phyloP scores from a whole-genome alignment of 306 rosid genomes.

The Malus asiatica region DNA sequence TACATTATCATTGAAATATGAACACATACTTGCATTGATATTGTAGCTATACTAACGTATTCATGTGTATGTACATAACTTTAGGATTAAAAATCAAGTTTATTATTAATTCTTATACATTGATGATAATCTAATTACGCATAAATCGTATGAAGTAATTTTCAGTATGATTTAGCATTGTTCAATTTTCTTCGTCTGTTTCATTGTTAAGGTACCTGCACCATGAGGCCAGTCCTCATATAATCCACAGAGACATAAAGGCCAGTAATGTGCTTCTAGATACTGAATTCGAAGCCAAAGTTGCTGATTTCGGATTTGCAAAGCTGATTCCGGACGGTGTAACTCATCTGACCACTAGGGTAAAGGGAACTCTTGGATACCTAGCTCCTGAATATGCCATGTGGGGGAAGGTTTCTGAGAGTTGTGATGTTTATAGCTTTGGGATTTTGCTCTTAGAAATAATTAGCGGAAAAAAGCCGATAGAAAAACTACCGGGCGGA shows the following conservation, averaged over 20 bases:
- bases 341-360: conserved; percentile 74
- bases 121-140: background rate
- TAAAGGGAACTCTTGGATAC: conserved; percentile 86
- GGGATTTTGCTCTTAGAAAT: conserved; percentile 78
- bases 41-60: background rate
- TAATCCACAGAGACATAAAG: conserved; percentile 82
- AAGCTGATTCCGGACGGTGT: conserved; percentile 82
- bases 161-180: background rate
- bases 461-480: conserved; percentile 61
- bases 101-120: background rate
- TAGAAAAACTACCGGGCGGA: conserved; percentile 77
- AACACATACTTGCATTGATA: background rate
- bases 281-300: conserved; percentile 61
- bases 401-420: conserved; percentile 88
- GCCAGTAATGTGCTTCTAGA: conserved; percentile 87
- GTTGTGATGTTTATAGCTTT: conserved; percentile 84
- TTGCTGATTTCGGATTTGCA: conserved; percentile 91
- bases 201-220: conserved; percentile 59
- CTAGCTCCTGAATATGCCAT: conserved; percentile 94
- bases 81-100: background rate
- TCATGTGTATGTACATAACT: background rate
- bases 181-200: background rate
- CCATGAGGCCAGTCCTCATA: conserved; percentile 71
- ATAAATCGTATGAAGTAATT: background rate
- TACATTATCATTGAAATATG: background rate